Base-by-base conservation (phyloP, 1,284 basidiomycete genomes). In the Cystobasidiaceae sp. region DNA sequence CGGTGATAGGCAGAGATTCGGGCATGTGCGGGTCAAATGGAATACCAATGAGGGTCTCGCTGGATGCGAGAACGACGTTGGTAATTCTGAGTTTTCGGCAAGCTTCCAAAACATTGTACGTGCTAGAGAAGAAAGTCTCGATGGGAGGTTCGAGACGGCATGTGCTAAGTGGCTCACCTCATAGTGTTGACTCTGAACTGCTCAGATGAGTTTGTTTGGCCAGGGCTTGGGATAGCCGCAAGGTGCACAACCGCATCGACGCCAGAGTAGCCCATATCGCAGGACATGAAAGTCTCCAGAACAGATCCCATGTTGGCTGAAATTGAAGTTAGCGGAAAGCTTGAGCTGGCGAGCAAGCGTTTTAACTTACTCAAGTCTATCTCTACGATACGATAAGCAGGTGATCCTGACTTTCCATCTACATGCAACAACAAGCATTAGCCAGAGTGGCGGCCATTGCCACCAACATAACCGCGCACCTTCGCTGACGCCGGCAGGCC, bases 61-160 rank as follows among this genome's bases (percentile, higher is more conserved):
- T 75, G 1, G 73, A 75, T 0, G 77, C 77, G 13, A 77, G 68
- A 21, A 76, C 75, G 9, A 77, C 66, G 51, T 76, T 75, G 28
- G 70, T 72, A 66, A 77, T 76, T 2, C 74, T 72, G 1, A 74
- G 44, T 27, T 77, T 76, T n/a, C 77, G 69, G 25, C 72, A 71
- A 0, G 77, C 77, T 69, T 78, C 77, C 50, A 78, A 72, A 45
- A 78, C 74, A 67, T 78, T 77, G 72, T 78, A 78, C 1, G 77
- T 77, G 44, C 70, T 67, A 15, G 4, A 15, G 0, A 2, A 44
- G 34, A 3, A 7, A 9, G 28, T 25, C n/a, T n/a, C n/a, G n/a
- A n/a, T n/a, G n/a, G n/a, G n/a, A n/a, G n/a, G n/a, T n/a, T n/a
- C n/a, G n/a, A n/a, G n/a, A n/a, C n/a, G n/a, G n/a, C n/a, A n/a